Base-by-base conservation (phyloP, 257 asterid genomes). In the Ajuga chamaepitys region DNA sequence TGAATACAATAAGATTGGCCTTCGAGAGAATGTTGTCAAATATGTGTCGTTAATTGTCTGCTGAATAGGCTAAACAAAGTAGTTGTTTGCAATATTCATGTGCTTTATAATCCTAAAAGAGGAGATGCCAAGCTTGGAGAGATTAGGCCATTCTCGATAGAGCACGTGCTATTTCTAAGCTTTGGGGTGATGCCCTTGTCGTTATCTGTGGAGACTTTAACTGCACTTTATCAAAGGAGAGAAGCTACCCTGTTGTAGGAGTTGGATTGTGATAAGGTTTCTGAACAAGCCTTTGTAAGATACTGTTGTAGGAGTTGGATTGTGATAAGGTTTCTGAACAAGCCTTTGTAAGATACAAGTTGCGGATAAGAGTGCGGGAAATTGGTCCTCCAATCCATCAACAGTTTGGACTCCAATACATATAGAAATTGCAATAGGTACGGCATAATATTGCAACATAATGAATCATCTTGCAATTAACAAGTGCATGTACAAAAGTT, bases 121-220 rank as follows among this genome's bases (percentile, higher is more conserved):
- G 98, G 98, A 66, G 98, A 92, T 46, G 74, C 89, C 50, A 92
- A 92, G 82, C 98, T 92, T 72, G 98, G 97, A 28, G 97, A 92
- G 98, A 81, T 89, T 50, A 87, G 98, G 75, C 80, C 73, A 97
- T 93, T 71, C 89, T 93, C 24, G 80, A 79, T 18, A 84, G 75
- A 78, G 98, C 98, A 67, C 66, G 80, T 74, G 80, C 81, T 71
- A 82, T 89, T 75, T 84, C 96, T 45, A 89, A 83, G 80, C 94
- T 81, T 78, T 93, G 98, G 98, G 89, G 83, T 78, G 86, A 83
- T 75, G 91, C 97, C 75, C 95, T 95, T 57, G 28, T 93, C 35
- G 80, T 89, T 66, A 55, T 93, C 60, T 93, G 98, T 81, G 98
- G 98, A 65, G 98, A 93, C 80, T 93, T 93, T 77, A 93, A 93